phyloP scores from a whole-genome alignment of 768 basidiomycete species.

The Termitomyces titanicus region DNA sequence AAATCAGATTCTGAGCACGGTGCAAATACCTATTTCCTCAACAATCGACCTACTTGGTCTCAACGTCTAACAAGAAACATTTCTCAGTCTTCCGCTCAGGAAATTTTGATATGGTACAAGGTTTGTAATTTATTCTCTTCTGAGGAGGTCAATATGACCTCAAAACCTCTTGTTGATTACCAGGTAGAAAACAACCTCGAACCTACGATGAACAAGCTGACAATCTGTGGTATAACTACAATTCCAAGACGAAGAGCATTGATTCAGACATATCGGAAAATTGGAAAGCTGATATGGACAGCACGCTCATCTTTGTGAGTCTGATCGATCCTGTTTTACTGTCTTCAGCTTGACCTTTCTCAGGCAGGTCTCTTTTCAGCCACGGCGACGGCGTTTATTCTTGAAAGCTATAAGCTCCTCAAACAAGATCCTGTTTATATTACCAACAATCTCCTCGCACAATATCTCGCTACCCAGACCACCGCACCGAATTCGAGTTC shows the following conservation, averaged over 20 bases:
- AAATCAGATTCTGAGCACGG: neutral
- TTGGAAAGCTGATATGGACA: conserved; percentile 13
- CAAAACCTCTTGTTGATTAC: neutral
- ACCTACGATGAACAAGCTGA: neutral
- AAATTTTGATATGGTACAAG: neutral
- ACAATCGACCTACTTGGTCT: neutral
- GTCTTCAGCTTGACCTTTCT: neutral
- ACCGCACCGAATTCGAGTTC: conserved; percentile 1
- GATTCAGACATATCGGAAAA: neutral
- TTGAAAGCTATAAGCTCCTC: conserved; percentile 30
- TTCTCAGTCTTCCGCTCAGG: neutral
- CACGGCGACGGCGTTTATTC: conserved; percentile 32
- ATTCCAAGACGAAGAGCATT: neutral
- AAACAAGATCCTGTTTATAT: conserved; percentile 23
- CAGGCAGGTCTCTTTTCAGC: conserved; percentile 41
- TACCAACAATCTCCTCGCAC: conserved; percentile 22
- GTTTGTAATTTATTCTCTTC: neutral
- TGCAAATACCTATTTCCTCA: neutral
- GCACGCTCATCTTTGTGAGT: conserved; percentile 24
- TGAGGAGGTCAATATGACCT: neutral
- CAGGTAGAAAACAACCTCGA: neutral
- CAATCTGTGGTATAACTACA: neutral
- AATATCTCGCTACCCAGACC: conserved; percentile 9
- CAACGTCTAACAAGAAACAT: neutral
- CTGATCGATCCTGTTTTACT: neutral